These are phyloP conservation scores for Zymoseptoria ardabiliae DNA, from an alignment of 2,329 filamentous ascomycete genomes.

Conservation along the genomic window DNA sequence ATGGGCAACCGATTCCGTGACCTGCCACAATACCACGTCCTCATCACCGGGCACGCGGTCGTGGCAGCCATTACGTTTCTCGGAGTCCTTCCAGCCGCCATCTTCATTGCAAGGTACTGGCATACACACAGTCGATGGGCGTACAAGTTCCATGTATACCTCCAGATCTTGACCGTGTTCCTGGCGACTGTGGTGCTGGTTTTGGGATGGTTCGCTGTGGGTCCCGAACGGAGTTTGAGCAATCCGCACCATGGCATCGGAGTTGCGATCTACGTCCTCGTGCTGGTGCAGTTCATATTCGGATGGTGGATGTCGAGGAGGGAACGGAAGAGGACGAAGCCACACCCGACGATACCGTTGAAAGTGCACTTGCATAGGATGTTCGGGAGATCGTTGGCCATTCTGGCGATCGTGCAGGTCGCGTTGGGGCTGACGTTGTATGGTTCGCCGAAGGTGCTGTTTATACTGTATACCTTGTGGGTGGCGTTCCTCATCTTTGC, in stretches of 20 bases:
- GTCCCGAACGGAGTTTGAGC: conserved; percentile 60
- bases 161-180: conserved; percentile 62
- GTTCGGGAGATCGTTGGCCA: conserved; percentile 67
- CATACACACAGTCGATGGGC: conserved; percentile 47
- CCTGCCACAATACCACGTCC: conserved; percentile 60
- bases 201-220: conserved; percentile 72
- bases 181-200: conserved; percentile 65
- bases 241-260: conserved; percentile 85
- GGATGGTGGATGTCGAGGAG: conserved; percentile 57
- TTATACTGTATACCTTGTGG: conserved; percentile 78
- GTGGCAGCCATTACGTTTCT: conserved; percentile 68
- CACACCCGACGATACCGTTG: conserved; percentile 48
- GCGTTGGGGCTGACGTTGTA: conserved; percentile 86
- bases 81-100: conserved; percentile 63
- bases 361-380: conserved; percentile 68
- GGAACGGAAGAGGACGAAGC: conserved; percentile 38
- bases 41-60: conserved; percentile 65
- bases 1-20: conserved; percentile 75
- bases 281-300: conserved; percentile 63
- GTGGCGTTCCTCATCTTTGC: conserved; percentile 62
- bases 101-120: conserved; percentile 67
- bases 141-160: conserved; percentile 63
- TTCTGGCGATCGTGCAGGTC: conserved; percentile 80
- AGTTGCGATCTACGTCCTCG: conserved; percentile 66
- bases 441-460: conserved; percentile 76